phyloP scores from a whole-genome alignment of 2,329 filamentous ascomycete species.

The Scedosporium boydii region DNA sequence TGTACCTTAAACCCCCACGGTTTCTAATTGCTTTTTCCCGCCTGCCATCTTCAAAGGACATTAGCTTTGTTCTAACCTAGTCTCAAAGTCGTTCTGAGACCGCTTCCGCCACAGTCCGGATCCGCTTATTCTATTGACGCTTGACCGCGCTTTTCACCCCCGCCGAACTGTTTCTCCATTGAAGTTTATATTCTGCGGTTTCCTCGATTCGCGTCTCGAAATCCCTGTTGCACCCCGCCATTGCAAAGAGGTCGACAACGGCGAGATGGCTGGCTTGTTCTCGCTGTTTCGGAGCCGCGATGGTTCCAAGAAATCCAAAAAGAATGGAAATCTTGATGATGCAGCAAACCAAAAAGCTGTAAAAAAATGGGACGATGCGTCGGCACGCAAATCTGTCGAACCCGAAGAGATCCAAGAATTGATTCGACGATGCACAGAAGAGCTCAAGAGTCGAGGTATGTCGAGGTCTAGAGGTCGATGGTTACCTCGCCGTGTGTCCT shows the following conservation, averaged over 20 bases:
- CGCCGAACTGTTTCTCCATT: not conserved
- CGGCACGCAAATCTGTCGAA: conserved; percentile 70
- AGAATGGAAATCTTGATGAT: conserved; percentile 45
- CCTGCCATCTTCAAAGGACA: not conserved
- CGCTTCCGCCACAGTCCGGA: not conserved
- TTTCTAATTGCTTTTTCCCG: not conserved
- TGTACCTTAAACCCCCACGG: not conserved
- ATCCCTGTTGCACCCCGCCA: not conserved
- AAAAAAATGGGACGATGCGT: conserved; percentile 82
- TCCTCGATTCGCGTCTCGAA: not conserved
- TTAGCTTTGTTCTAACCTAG: not conserved
- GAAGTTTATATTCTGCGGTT: not conserved
- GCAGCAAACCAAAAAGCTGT: conserved; percentile 42
- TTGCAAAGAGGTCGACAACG: not conserved
- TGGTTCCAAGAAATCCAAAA: conserved; percentile 54
- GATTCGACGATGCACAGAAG: conserved; percentile 72
- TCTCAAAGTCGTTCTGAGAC: not conserved
- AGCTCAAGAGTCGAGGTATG: conserved; percentile 91
- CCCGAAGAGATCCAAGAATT: conserved; percentile 89
- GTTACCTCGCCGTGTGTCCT: not conserved
- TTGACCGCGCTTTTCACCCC: not conserved
- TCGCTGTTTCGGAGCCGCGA: conserved; percentile 69
- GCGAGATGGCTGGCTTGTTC: conserved; percentile 47
- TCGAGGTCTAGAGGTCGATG: conserved; percentile 10
- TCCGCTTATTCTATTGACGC: not conserved